Conservation (phyloP, 2,329 filamentous ascomycete species). For the Clonostachys rhizophaga region DNA sequence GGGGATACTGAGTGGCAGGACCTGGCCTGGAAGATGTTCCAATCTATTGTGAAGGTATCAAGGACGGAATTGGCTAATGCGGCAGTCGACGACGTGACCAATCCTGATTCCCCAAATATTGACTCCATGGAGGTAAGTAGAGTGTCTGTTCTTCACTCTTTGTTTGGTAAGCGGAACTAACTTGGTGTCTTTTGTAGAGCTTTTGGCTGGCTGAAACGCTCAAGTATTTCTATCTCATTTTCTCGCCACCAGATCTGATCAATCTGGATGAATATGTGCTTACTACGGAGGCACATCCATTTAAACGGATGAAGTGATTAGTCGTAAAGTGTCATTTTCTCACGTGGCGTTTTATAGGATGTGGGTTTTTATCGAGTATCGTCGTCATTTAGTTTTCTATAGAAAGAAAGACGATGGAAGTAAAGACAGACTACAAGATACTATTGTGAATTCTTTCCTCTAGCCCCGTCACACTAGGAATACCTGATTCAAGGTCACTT, state of each 20-base stretch:
- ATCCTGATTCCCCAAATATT: conserved; percentile 32
- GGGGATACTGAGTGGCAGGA: conserved; percentile 61
- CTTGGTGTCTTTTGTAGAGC: conserved; percentile 32
- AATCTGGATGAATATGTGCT: conserved; percentile 67
- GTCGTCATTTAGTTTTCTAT: no score
- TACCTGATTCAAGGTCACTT: neutral
- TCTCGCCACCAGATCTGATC: conserved; percentile 57
- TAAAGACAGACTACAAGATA: no score
- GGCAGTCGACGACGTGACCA: conserved; percentile 60
- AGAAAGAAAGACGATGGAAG: no score
- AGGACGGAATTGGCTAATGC: conserved; percentile 57
- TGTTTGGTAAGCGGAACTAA: no score
- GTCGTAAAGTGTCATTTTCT: no score
- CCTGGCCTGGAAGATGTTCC: conserved; percentile 72
- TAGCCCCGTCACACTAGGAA: neutral
- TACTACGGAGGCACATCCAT: conserved; percentile 49
- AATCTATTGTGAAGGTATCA: conserved; percentile 54
- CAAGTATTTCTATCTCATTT: conserved; percentile 72
- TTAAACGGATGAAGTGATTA: conserved; percentile 14
- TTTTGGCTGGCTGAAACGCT: conserved; percentile 73
- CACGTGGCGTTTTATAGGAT: no score
- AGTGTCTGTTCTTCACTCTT: no score
- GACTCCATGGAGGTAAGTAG: conserved; percentile 56
- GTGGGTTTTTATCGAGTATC: no score
- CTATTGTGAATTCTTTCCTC: no score